These are phyloP conservation scores for Vaccinium darrowii DNA, from an alignment of 148 eudicot genomes.

Conservation along the genomic window DNA sequence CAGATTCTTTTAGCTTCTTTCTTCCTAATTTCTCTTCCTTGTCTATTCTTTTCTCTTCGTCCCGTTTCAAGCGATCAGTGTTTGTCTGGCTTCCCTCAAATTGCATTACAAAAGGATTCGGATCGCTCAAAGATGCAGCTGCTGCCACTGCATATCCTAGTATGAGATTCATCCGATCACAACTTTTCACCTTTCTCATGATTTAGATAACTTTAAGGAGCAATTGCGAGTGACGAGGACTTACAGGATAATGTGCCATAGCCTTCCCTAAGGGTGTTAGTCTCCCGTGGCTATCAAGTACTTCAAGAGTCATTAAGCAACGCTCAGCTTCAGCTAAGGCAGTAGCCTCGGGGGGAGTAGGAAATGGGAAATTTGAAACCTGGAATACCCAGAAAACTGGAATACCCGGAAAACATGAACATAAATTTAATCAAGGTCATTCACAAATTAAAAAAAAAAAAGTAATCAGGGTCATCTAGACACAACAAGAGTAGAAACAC, in stretches of 20 bases:
- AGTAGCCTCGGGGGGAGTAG: constrained; percentile 68
- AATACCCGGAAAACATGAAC: constrained; percentile 7
- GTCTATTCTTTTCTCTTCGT: constrained; percentile 21
- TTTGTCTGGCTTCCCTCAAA: constrained; percentile 45
- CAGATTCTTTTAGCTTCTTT: constrained; percentile 61
- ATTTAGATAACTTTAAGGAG: constrained; percentile 78
- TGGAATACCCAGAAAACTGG: constrained; percentile 44
- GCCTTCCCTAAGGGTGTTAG: constrained; percentile 78
- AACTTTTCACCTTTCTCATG: constrained; percentile 37
- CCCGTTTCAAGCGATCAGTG: constrained; percentile 23
- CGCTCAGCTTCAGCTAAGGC: constrained; percentile 68
- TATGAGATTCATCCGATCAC: constrained; percentile 51
- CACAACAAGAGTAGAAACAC: not conserved
- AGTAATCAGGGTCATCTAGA: not conserved
- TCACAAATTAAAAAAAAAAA: not conserved
- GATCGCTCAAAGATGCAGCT: constrained; percentile 78
- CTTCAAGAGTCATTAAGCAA: constrained; percentile 81
- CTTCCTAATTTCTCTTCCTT: constrained; percentile 36
- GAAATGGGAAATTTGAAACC: constrained; percentile 89
- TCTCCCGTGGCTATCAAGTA: constrained; percentile 65
- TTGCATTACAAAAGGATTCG: constrained; percentile 66
- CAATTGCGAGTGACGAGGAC: constrained; percentile 93
- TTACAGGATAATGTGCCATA: constrained; percentile 87
- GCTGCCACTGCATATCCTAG: constrained; percentile 74
- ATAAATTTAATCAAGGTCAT: not conserved